Evolutionary conservation across 768 basidiomycete genomes (phyloP), one percentile per base, ranked within the genome.

Genomic region (Phaeotremella fagi): DNA sequence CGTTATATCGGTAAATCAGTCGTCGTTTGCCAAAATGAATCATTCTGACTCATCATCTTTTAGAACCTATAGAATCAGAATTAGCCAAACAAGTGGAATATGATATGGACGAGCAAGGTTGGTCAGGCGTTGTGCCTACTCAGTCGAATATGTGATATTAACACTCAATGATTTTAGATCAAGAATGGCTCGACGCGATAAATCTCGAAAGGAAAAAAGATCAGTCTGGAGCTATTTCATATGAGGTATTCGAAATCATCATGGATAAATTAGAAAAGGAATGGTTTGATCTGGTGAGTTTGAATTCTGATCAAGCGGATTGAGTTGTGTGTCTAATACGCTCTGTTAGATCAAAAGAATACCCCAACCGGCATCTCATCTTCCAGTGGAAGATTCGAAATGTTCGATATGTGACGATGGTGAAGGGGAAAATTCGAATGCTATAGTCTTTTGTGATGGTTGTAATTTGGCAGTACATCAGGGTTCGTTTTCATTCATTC

Each of bases 391-490:
- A 76, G 95, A 99, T 70, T 90, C 90, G 11, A 90, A 88, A 0
- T 99, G 95, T 70, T 87, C 90, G 4, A 87, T 99, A 37, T 99
- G 95, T 67, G 95, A 99, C 68, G 95, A 99, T 68, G 88, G 90
- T 1, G 95, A 99, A 66, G 94, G 91, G 49, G 95, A 99, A 78
- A 95, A 97, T 69, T 90, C 88, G 54, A 99, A 98, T 72, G 95
- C 91, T 5, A 99, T 98, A 63, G 92, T 99, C 4, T 99, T 99
- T 68, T 99, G 95, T 72, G 95, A 99, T 71, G 95, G 94, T 0
- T 99, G 95, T 73, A 98, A 98, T 74, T 77, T 99, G 24, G 95
- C 95, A 9, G 95, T 99, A n/a, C 95, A 99, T 77, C 95, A 99
- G 81, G 92, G 92, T 88, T 55, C 48, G 81, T 42, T 15, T n/a